A percentile compares a stretch with the other conserved stretches of the same genome.
These are phyloP conservation scores for Phialocephala subalpina DNA, from an alignment of 2,329 filamentous ascomycete genomes.

Conservation along the genomic window DNA sequence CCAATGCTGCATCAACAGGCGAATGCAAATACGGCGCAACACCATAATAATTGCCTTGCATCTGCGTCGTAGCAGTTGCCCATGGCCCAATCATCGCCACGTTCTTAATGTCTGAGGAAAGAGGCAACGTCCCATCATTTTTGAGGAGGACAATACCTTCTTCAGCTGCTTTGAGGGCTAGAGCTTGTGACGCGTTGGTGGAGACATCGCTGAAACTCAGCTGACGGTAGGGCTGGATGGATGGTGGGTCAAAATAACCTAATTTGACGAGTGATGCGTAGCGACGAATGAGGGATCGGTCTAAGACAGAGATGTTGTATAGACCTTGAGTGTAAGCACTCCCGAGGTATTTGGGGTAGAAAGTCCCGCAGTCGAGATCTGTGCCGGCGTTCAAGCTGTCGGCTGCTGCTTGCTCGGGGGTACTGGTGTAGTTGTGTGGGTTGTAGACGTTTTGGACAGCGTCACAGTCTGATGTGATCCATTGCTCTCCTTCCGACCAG, in stretches of 20 bases:
- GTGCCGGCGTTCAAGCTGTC: slow-evolving; percentile 20
- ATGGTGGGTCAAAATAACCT: slow-evolving; percentile 64
- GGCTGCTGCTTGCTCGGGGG: slow-evolving; percentile 4
- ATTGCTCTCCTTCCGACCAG: slow-evolving; percentile 67
- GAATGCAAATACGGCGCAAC: slow-evolving; percentile 32
- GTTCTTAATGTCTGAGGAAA: slow-evolving; percentile 18
- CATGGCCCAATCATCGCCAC: slow-evolving; percentile 37
- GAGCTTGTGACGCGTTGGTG: slow-evolving; percentile 27
- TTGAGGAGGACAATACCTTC: slow-evolving; percentile 39
- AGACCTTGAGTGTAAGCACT: slow-evolving; percentile 44
- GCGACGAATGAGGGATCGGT: slow-evolving; percentile 57
- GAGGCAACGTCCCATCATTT: slow-evolving; percentile 37
- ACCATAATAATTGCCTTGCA: slow-evolving; percentile 39
- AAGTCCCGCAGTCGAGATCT: slow-evolving; percentile 36
- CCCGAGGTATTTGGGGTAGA: slow-evolving; percentile 27
- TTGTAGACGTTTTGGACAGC: slow-evolving; percentile 61
- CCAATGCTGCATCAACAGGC: slow-evolving; percentile 55
- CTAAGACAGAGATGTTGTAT: slow-evolving; percentile 54
- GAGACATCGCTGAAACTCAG: slow-evolving; percentile 55
- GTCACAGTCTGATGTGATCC: slow-evolving; percentile 71
- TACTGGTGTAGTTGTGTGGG: slow-evolving; percentile 47
- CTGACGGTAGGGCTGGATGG: slow-evolving; percentile 55
- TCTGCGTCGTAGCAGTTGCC: slow-evolving; percentile 36
- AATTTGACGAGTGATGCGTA: slow-evolving; percentile 62
- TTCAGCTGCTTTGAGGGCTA: slow-evolving; percentile 36